Evolutionary conservation across 768 basidiomycete genomes (phyloP), one percentile per base, ranked within the genome.

Genomic region (Astraeus odoratus): DNA sequence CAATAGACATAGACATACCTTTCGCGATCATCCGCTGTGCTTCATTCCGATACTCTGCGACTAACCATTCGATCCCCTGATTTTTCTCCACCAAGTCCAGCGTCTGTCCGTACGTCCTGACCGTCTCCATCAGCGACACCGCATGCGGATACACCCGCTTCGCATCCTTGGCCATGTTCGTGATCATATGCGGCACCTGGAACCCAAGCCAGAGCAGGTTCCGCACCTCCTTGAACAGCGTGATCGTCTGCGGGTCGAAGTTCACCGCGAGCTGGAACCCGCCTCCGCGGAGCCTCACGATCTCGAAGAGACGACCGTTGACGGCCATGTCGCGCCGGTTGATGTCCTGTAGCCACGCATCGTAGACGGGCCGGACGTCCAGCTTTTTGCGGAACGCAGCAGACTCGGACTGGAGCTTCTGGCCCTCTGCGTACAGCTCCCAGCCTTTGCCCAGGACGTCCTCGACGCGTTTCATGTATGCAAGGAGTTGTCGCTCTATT

Each of bases 341-440:
- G 73, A 98, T 96, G 50, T 99, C 96, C 52, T 84, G 81, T 53
- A 97, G 68, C 96, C 96, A 99, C 0, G 95, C 95, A 0, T 97
- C 94, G 61, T 83, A 98, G 9, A 99, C 86, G 0, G 91, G 88
- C 8, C 83, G 76, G 0, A 94, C 96, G 60, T 98, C 93, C 39
- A 98, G 83, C 67, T 98, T 99, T 65, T 88, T 89, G 37, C 91
- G 81, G 77, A 99, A 99, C 0, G 91, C 86, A 4, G 78, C 70
- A 37, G 81, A 85, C 65, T 98, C 96, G 23, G 85, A 83, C 57
- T 97, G 92, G 1, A 99, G 83, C 56, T 93, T 95, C 66, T 97
- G 93, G 5, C 96, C 96, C 57, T 99, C 96, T n/a, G 95, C 94
- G 55, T 99, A 98, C 48, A 92, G 81, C 58, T 97, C 94, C 95